Base-by-base conservation (phyloP, 2,329 filamentous ascomycete genomes). In the Xylaria sp. region DNA sequence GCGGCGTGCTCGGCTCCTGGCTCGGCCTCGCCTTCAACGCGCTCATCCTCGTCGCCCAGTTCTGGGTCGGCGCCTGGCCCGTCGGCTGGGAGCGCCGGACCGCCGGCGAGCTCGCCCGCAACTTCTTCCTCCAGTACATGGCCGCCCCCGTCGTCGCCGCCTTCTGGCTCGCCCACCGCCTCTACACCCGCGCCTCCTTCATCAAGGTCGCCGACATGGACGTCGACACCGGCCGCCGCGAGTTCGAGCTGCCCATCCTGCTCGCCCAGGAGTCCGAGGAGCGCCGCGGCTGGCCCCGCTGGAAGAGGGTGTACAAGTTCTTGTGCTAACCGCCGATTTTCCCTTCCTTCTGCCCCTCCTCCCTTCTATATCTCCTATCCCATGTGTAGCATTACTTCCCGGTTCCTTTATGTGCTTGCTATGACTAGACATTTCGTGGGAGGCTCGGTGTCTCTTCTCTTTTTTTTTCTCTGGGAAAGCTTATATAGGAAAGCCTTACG, bases 31-130 rank as follows among this genome's bases (percentile, higher is more conserved):
- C 77, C 26, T 84, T 96, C 70, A 96, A 96, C 73, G 52, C 81
- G 18, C 74, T 93, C 38, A 86, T 96, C 24, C 80, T 97, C 22
- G 69, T 89, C 42, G 90, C 90, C 1, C 92, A 97, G 70, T 93
- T 96, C 76, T 97, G 91, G 90, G 87, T 89, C 45, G 91, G 89
- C 22, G 86, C 90, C 3, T 92, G 86, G 68, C 92, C 92, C 3
- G 80, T 93, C 44, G 82, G 77, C 20, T 87, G 82, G 66, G 64
- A 66, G 4, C 49, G 72, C 0, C 76, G 77, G 70, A 76, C 76
- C 0, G 58, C 75, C 4, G 40, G 65, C 1, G 70, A 78, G 7
- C 75, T 85, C 39, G 82, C 83, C 0, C 71, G 83, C 58, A 85
- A 78, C 61, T 95, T 93, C 73, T 96, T 96, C 72, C 74, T 87